Evolutionary conservation across 805 yeast genomes (phyloP).

Genomic region (Wickerhamomyces pijperi): DNA sequence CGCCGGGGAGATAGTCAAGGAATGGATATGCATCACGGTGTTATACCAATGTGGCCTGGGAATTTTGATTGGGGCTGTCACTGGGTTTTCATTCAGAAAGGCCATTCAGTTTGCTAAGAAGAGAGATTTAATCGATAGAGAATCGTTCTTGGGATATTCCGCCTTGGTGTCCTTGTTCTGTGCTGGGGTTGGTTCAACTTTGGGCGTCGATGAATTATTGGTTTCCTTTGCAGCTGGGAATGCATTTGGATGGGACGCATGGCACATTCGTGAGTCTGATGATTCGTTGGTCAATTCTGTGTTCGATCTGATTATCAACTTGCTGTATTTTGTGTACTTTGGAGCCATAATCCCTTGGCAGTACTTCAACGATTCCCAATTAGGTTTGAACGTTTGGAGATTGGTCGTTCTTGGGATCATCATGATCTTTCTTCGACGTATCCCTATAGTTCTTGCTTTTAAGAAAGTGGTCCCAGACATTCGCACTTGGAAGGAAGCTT

Average conservation of each 20-base stretch:
- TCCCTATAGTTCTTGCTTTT: conserved; percentile 69
- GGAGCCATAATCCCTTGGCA: conserved; percentile 91
- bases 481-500: conserved; percentile 85
- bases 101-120: conserved; percentile 66
- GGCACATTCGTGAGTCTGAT: conserved; percentile 73
- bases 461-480: conserved; percentile 81
- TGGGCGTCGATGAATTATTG: conserved; percentile 82
- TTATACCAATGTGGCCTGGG: conserved; percentile 80
- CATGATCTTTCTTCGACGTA: conserved; percentile 62
- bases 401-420: conserved; percentile 65
- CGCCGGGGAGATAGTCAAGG: conserved; percentile 57
- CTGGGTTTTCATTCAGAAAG: conserved; percentile 65
- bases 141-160: conserved; percentile 78
- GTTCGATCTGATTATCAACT: conserved; percentile 73
- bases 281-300: conserved; percentile 83
- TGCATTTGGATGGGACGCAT: conserved; percentile 89
- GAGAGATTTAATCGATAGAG: conserved; percentile 67
- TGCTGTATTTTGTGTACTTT: conserved; percentile 79
- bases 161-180: conserved; percentile 73
- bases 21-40: conserved; percentile 70
- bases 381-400: conserved; percentile 74
- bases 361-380: conserved; percentile 45
- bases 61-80: conserved; percentile 54
- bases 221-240: conserved; percentile 91
- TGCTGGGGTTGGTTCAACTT: conserved; percentile 80